Evolutionary conservation across 495 filamentous ascomycete species (phyloP).

Genomic region (Annulohypoxylon bovei): DNA sequence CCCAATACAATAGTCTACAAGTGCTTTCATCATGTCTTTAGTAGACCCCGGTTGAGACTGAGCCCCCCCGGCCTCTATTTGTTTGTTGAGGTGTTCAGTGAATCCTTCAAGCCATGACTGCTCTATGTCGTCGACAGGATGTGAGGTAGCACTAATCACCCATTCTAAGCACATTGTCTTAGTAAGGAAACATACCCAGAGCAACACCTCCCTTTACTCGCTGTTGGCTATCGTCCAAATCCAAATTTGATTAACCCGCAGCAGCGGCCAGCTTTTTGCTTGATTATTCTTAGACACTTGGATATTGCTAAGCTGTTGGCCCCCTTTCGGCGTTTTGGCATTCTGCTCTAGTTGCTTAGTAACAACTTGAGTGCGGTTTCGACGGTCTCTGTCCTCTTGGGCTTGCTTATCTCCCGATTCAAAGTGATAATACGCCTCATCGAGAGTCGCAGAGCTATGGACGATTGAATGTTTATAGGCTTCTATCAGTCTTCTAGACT

Average conservation of each 20-base stretch:
- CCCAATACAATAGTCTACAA: constrained; percentile 26
- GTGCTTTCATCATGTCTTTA: constrained; percentile 21
- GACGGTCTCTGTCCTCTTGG: not conserved
- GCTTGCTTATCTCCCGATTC: not conserved
- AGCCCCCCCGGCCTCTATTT: constrained; percentile 13
- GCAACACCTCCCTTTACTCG: not conserved
- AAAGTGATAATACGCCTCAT: not conserved
- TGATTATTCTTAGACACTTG: no score
- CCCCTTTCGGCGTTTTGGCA: no score
- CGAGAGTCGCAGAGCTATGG: not conserved
- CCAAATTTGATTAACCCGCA: not conserved
- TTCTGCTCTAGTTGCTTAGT: not conserved
- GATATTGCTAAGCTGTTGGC: no score
- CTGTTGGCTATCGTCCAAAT: not conserved
- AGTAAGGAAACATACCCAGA: no score
- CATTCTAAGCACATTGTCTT: not conserved
- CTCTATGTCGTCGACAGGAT: not conserved
- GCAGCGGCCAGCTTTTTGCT: not conserved
- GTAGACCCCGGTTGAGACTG: constrained; percentile 31
- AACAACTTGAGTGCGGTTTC: not conserved
- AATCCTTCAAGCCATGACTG: not conserved
- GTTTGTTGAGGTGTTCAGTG: constrained; percentile 19
- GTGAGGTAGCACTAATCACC: not conserved
- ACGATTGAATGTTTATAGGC: not conserved
- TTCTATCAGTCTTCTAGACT: not conserved